Conservation (phyloP, 495 filamentous ascomycete species). For the Lasiosphaeria ovina region DNA sequence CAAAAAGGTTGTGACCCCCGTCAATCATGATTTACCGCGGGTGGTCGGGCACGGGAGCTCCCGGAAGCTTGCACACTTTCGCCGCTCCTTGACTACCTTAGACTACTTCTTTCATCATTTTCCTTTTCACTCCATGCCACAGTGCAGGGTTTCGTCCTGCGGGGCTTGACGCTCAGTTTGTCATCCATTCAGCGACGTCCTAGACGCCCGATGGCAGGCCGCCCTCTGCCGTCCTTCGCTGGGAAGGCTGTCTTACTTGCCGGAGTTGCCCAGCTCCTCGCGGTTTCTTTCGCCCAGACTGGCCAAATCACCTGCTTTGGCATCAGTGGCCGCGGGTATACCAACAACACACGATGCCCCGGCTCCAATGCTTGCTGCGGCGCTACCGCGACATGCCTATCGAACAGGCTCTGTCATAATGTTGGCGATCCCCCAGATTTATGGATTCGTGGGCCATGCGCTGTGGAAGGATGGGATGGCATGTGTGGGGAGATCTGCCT, state of each 20-base stretch:
- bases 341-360: slow-evolving; percentile 22
- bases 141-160: not conserved
- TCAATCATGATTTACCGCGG: no score
- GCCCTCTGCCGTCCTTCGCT: not conserved
- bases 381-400: slow-evolving; percentile 17
- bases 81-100: not conserved
- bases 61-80: no score
- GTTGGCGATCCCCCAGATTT: slow-evolving; percentile 14
- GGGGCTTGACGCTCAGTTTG: not conserved
- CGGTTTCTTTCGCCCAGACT: not conserved
- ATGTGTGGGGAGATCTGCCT: slow-evolving; percentile 31
- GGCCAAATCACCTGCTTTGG: slow-evolving; percentile 16
- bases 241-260: not conserved
- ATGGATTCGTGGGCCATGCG: slow-evolving; percentile 26
- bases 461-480: slow-evolving; percentile 18
- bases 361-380: slow-evolving; percentile 27
- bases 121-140: not conserved
- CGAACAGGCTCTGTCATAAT: slow-evolving; percentile 25
- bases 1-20: no score
- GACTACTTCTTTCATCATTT: not conserved
- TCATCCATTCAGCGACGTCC: not conserved
- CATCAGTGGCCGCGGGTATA: slow-evolving; percentile 7
- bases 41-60: no score
- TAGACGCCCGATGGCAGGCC: not conserved
- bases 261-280: not conserved